Evolutionary conservation across 2,329 filamentous ascomycete genomes (phyloP), one percentile per base, ranked within the genome.

Genomic region (Rugonectria rugulosa): DNA sequence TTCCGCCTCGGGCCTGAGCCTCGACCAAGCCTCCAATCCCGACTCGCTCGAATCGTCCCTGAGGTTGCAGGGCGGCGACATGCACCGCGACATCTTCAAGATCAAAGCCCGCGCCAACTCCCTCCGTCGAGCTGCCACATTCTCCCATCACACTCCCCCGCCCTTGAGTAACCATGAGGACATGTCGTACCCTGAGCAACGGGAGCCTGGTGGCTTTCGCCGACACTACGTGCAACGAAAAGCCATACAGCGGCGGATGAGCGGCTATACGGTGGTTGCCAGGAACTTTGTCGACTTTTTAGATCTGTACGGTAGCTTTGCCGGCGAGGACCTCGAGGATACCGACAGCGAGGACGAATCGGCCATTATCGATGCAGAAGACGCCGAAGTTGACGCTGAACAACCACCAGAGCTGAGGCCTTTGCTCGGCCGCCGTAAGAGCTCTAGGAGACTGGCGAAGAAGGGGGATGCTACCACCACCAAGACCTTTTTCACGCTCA

Each of bases 21-120:
- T 54, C 38, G 60, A 59, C 10, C 56, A 58, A 10, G 47, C 53
- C 46, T 49, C 61, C 29, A 62, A 64, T 20, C 71, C 73, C 38
- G 84, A 88, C 56, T 57, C 61, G n/a, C 57, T 73, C 27, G 72
- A 76, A 51, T 91, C 88, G 2, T 92, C 90, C 0, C 76, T 92
- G 48, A 84, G 79, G 55, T 79, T 92, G 3, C 89, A 89, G 67
- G 90, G 90, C 46, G 90, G 90, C 34, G 90, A 93, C 66, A 88
- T 93, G 19, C 89, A 92, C 69, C 86, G 90, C 27, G 88, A 91
- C 65, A 82, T 93, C 27, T 93, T 90, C 80, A 89, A 85, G 68
- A 86, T 91, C 64, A 85, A 88, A 58, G 85, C 86, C 14, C 79
- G 85, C 32, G 74, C 72, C 24, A 71, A 68, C 70, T 71, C 81